Evolutionary conservation across 768 basidiomycete genomes (phyloP), one percentile per base, ranked within the genome.

Genomic region (Strobilomyces confusus): DNA sequence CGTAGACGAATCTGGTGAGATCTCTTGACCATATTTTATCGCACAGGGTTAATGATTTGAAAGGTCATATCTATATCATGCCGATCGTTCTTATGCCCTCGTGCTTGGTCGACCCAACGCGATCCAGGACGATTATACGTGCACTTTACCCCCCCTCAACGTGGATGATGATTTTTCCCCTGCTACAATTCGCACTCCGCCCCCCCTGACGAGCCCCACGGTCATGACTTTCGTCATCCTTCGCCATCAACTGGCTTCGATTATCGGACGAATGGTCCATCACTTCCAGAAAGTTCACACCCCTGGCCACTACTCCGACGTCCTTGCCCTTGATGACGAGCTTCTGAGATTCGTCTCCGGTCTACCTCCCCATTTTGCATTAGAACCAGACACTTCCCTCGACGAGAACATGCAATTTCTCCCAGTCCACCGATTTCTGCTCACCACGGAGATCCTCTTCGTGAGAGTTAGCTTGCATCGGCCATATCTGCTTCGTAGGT

Each of bases 11-110:
- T 95, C 59, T 98, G 94, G 94, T 90, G 70, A 57, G 46, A 17
- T 43, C 32, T 36, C 37, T 43, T 32, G 22, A 41, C 29, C 0
- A 29, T 15, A 26, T 50, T 13, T 36, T 22, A 20, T 32, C 53
- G 41, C 19, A 38, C 32, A 25, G 19, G 15, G 44, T 43, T 64
- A 26, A 60, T 32, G 17, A 36, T 56, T 44, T 32, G 34, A 41
- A 68, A 87, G 89, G 89, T 87, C 90, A 4, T 91, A 92, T 67
- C 73, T 97, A 2, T 95, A 95, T 65, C 94, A 98, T 65, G 93
- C 94, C 5, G 94, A 97, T 70, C 84, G 92, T 45, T 90, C 92
- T 12, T 93, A 91, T 69, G 92, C 92, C 14, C 77, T 95, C 62
- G 86, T 94, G n/a, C 75, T 95, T 17, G 94, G 94, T 33, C 79